Evolutionary conservation across 2,329 filamentous ascomycete genomes (phyloP).

Genomic region (Fusarium guadeloupense): DNA sequence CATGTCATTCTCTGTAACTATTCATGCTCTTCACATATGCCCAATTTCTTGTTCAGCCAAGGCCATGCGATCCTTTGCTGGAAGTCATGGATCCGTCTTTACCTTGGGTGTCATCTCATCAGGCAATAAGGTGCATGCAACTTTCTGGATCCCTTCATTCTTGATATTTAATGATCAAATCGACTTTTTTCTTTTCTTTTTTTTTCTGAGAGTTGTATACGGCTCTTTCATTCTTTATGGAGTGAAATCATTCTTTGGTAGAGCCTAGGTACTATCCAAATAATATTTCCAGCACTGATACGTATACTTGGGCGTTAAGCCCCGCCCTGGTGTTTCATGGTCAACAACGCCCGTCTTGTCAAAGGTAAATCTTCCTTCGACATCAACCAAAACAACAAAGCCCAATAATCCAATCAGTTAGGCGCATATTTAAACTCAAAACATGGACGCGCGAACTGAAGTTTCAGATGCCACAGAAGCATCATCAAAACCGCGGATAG

Average conservation of each 20-base stretch:
- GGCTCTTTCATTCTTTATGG: background rate
- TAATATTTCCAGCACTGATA: background rate
- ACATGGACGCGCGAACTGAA: constrained; percentile 43
- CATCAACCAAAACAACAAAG: background rate
- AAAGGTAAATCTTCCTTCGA: constrained; percentile 5
- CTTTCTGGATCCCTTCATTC: background rate
- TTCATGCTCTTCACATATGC: too few species aligned
- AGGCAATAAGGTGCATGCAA: too few species aligned
- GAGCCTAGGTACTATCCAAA: background rate
- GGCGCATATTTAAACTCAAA: background rate
- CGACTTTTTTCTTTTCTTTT: background rate
- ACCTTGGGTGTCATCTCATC: too few species aligned
- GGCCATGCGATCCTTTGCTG: too few species aligned
- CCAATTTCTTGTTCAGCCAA: too few species aligned
- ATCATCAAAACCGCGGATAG: constrained; percentile 43
- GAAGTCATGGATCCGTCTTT: too few species aligned
- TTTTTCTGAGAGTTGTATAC: background rate
- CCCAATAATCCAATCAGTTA: background rate
- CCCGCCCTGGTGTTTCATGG: constrained; percentile 22
- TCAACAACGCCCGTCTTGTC: constrained; percentile 1
- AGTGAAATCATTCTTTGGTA: background rate
- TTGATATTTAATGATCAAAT: background rate
- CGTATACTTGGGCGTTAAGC: constrained; percentile 17
- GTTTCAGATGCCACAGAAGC: constrained; percentile 40
- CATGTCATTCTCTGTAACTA: too few species aligned